Conservation (phyloP, 2,329 filamentous ascomycete species). For the Diaporthe ilicicola region DNA sequence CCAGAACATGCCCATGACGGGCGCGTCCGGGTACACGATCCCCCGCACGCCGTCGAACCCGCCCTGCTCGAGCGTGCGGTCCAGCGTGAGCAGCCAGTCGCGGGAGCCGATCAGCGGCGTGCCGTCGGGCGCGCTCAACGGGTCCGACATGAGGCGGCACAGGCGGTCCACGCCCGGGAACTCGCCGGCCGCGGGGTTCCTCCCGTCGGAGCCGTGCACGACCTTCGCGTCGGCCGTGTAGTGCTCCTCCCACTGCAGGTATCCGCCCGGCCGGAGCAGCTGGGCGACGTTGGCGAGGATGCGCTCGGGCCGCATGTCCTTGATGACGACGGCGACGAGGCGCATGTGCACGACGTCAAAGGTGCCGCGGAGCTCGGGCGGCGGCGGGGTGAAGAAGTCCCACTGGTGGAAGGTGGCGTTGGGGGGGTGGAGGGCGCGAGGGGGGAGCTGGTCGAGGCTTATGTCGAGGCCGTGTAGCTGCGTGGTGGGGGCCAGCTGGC, state of each 20-base stretch:
- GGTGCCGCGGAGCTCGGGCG: constrained; percentile 34
- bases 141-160: neutral
- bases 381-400: constrained; percentile 38
- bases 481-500: constrained; percentile 28
- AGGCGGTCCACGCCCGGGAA: neutral
- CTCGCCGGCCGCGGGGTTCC: neutral
- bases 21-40: neutral
- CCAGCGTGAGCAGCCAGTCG: neutral
- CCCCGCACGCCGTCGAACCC: neutral
- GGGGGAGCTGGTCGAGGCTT: constrained; percentile 36
- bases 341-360: constrained; percentile 41
- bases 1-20: neutral
- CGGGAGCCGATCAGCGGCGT: neutral
- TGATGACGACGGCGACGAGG: constrained; percentile 37
- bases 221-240: neutral
- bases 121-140: neutral
- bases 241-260: constrained; percentile 34
- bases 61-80: neutral
- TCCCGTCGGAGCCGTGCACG: neutral
- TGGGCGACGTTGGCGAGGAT: constrained; percentile 32
- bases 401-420: constrained; percentile 38
- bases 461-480: constrained; percentile 39
- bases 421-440: constrained; percentile 26
- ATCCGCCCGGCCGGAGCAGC: constrained; percentile 38
- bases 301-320: constrained; percentile 32